phyloP scores from a whole-genome alignment of 768 basidiomycete genomes.

The Rhizopogon roseolus region DNA sequence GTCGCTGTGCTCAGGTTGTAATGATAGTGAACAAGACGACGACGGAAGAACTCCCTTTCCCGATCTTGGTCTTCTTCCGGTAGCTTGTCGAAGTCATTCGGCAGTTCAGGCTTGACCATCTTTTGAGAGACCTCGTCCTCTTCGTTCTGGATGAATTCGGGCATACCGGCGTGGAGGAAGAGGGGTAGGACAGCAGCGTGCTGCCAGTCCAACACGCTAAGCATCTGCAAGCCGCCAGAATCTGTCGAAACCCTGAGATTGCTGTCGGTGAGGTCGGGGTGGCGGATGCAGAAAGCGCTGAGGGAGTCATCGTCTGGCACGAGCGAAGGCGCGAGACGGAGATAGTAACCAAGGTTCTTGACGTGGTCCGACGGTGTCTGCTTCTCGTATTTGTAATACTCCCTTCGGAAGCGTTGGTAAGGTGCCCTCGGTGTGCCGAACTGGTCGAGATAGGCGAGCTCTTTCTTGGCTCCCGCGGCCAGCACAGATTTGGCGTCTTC shows the following conservation, averaged over 20 bases:
- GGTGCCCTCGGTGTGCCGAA: constrained; percentile 47
- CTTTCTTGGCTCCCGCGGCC: constrained; percentile 38
- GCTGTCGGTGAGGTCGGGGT: constrained; percentile 33
- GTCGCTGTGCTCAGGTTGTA: constrained; percentile 39
- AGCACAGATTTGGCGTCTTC: constrained; percentile 38
- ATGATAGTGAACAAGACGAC: constrained; percentile 46
- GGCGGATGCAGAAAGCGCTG: constrained; percentile 43
- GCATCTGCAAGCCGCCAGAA: constrained; percentile 34
- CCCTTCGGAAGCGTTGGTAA: constrained; percentile 41
- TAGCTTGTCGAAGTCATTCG: constrained; percentile 38
- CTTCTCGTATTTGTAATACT: constrained; percentile 39
- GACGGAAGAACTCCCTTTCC: constrained; percentile 35
- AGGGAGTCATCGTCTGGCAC: too few species aligned
- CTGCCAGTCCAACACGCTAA: constrained; percentile 51
- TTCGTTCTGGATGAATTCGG: constrained; percentile 41
- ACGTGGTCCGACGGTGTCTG: constrained; percentile 44
- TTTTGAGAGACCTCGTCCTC: constrained; percentile 35
- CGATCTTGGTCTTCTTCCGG: too few species aligned
- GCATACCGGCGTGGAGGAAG: constrained; percentile 46
- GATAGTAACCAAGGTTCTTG: constrained; percentile 45
- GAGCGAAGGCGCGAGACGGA: constrained; percentile 33
- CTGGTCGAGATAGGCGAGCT: constrained; percentile 40
- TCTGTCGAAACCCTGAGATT: constrained; percentile 48
- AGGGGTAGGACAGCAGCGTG: constrained; percentile 47
- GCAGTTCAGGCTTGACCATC: constrained; percentile 37